Percentiles rank a stretch among this genome's conserved stretches.
Evolutionary conservation across 2,329 filamentous ascomycete genomes (phyloP).

Genomic region (Fusarium domesticum): DNA sequence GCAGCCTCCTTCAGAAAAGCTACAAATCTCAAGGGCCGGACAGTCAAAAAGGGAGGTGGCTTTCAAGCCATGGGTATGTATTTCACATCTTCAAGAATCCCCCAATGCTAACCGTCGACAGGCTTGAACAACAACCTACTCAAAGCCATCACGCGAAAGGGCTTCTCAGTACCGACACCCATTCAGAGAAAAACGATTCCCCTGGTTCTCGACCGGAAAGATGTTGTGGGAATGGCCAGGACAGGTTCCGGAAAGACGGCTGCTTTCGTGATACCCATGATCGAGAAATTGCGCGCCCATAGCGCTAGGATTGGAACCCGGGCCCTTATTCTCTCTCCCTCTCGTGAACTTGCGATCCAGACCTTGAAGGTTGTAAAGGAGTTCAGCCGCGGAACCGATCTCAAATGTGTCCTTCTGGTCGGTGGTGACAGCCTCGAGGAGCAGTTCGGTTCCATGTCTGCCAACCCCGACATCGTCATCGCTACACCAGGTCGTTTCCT

Average conservation of each 20-base stretch:
- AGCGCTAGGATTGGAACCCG: conserved; percentile 82
- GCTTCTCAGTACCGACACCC: conserved; percentile 92
- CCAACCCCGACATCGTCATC: conserved; percentile 95
- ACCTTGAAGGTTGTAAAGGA: conserved; percentile 97
- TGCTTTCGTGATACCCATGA: conserved; percentile 97
- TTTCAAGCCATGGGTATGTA: conserved; percentile 85
- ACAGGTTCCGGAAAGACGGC: conserved; percentile 99
- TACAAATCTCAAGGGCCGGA: conserved; percentile 76
- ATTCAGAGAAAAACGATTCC: conserved; percentile 98
- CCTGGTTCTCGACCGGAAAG: conserved; percentile 80
- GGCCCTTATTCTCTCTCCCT: conserved; percentile 86
- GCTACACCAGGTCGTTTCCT: conserved; percentile 95
- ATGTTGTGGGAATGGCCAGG: conserved; percentile 98
- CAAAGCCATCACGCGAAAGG: conserved; percentile 89
- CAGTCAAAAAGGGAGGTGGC: conserved; percentile 90
- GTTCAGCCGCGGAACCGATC: conserved; percentile 81
- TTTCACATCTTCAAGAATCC: neutral
- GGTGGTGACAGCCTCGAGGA: conserved; percentile 95
- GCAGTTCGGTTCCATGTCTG: conserved; percentile 87
- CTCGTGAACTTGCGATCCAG: conserved; percentile 89
- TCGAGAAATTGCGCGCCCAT: conserved; percentile 86
- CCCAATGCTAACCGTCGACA: conserved; percentile 31
- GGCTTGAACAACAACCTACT: conserved; percentile 77
- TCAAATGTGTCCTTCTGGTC: conserved; percentile 85
- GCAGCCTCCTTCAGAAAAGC: conserved; percentile 84